A percentile compares a stretch with the other conserved stretches of the same genome.
Conservation (phyloP, 2,329 filamentous ascomycete species). For the Fusarium devonianum region DNA sequence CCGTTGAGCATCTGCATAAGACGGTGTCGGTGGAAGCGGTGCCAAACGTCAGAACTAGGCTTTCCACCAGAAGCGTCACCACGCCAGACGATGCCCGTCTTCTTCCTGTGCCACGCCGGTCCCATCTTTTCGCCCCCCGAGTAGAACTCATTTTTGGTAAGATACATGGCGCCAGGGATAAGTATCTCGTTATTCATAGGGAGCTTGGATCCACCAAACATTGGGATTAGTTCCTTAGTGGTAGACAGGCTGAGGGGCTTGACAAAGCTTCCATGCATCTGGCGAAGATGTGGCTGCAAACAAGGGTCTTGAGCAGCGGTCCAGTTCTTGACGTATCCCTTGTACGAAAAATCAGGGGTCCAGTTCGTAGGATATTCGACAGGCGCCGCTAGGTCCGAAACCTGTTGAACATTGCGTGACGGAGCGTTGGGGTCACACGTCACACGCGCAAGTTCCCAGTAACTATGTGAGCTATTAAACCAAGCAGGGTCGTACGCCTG, state of each 20-base stretch:
- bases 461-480: slow-evolving; percentile 55
- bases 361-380: slow-evolving; percentile 47
- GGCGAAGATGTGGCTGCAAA: slow-evolving; percentile 60
- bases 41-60: slow-evolving; percentile 64
- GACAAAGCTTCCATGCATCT: slow-evolving; percentile 65
- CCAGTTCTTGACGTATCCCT: slow-evolving; percentile 65
- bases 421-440: slow-evolving; percentile 65
- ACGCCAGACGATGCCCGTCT: slow-evolving; percentile 66
- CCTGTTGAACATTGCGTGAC: slow-evolving; percentile 48
- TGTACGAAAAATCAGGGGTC: slow-evolving; percentile 47
- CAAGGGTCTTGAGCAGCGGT: slow-evolving; percentile 66
- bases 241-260: slow-evolving; percentile 59
- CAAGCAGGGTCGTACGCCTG: slow-evolving; percentile 56
- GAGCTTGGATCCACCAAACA: slow-evolving; percentile 70
- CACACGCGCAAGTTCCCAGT: slow-evolving; percentile 65
- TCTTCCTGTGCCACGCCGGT: slow-evolving; percentile 65
- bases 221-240: slow-evolving; percentile 63
- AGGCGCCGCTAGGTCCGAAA: slow-evolving; percentile 43
- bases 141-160: slow-evolving; percentile 64
- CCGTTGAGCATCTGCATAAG: slow-evolving; percentile 74
- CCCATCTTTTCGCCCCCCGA: slow-evolving; percentile 63
- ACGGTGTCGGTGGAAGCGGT: slow-evolving; percentile 74
- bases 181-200: slow-evolving; percentile 70
- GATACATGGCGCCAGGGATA: slow-evolving; percentile 71
- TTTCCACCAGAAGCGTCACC: slow-evolving; percentile 69